Evolutionary conservation across 2,329 filamentous ascomycete species (phyloP).

Genomic region (Arthroderma uncinatum): DNA sequence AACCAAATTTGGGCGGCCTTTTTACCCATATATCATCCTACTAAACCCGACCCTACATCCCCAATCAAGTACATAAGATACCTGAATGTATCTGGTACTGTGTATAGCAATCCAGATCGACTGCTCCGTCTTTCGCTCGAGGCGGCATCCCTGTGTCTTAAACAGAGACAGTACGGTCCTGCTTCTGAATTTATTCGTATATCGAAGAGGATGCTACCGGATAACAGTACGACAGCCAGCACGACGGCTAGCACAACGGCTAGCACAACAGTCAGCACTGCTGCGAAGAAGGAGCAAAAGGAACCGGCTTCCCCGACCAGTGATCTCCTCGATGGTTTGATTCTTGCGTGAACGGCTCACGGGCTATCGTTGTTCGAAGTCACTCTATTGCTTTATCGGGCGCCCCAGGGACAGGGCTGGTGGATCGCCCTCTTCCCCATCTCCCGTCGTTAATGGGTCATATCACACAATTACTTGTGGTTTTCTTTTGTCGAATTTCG

Average conservation of each 20-base stretch:
- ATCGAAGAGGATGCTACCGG: conserved; percentile 24
- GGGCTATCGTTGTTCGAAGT: not conserved
- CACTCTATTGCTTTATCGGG: too few species aligned
- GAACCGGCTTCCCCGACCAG: not conserved
- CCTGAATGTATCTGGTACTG: too few species aligned
- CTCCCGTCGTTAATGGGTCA: not conserved
- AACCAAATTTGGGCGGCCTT: conserved; percentile 20
- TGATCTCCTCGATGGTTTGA: not conserved
- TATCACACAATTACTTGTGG: not conserved
- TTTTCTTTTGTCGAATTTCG: too few species aligned
- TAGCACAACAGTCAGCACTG: not conserved
- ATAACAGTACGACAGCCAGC: conserved; percentile 9
- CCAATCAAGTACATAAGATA: conserved; percentile 22
- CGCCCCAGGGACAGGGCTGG: too few species aligned
- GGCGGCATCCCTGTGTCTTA: conserved; percentile 29
- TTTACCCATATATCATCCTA: conserved; percentile 30
- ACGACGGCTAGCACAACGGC: too few species aligned
- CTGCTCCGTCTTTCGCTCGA: conserved; percentile 28
- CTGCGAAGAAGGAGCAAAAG: not conserved
- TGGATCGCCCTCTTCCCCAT: not conserved
- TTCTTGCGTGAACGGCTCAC: not conserved
- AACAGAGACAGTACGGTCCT: conserved; percentile 23
- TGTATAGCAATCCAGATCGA: conserved; percentile 20
- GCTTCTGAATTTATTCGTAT: conserved; percentile 23
- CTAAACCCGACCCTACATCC: conserved; percentile 23